These are phyloP conservation scores for Epicoccum sorghinum DNA, from an alignment of 2,329 filamentous ascomycete genomes.

Conservation along the genomic window DNA sequence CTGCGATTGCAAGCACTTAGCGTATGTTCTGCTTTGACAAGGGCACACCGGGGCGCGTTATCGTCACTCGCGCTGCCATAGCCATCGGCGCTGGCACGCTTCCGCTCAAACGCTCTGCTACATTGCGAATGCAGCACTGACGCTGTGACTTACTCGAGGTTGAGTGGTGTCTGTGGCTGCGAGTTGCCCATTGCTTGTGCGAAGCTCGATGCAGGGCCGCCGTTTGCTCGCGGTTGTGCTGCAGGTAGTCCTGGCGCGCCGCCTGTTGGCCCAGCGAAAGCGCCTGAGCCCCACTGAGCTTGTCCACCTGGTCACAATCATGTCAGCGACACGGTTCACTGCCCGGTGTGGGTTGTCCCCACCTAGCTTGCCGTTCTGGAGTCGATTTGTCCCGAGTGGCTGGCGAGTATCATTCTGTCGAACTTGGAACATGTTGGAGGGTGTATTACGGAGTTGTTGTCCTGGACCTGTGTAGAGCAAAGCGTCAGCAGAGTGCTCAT, in stretches of 20 bases:
- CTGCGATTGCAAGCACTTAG: conserved; percentile 48
- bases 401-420: conserved; percentile 56
- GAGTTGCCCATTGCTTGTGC: conserved; percentile 62
- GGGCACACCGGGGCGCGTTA: not conserved
- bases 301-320: conserved; percentile 50
- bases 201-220: conserved; percentile 58
- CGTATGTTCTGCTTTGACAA: conserved; percentile 13
- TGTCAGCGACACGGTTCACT: conserved; percentile 25
- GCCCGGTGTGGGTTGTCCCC: conserved; percentile 20
- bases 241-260: conserved; percentile 59
- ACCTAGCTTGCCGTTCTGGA: conserved; percentile 64
- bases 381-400: conserved; percentile 55
- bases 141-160: conserved; percentile 60
- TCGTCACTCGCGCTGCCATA: not conserved
- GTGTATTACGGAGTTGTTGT: conserved; percentile 60
- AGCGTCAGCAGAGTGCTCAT: conserved; percentile 19
- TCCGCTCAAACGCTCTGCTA: not conserved
- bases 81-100: not conserved
- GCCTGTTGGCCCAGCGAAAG: conserved; percentile 61
- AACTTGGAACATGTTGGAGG: conserved; percentile 57
- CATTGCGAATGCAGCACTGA: too few species aligned
- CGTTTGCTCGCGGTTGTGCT: conserved; percentile 58
- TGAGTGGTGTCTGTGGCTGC: conserved; percentile 60
- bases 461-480: conserved; percentile 50
- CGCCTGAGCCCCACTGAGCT: conserved; percentile 55